These are phyloP conservation scores for Conticribra weissflogii DNA, from an alignment of 108 stramenopile genomes.

Conservation along the genomic window DNA sequence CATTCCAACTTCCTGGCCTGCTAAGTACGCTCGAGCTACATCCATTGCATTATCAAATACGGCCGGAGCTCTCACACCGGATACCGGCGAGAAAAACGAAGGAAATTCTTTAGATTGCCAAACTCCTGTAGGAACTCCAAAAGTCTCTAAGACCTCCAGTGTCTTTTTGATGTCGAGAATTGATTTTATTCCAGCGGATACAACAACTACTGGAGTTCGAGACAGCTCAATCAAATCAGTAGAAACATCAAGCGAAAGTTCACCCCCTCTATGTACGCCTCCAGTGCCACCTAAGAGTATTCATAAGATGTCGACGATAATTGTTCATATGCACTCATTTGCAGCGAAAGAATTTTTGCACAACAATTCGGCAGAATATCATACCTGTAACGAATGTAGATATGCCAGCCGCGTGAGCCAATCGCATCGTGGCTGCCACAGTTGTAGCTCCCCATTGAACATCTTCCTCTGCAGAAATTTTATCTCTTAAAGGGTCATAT, in stretches of 20 bases:
- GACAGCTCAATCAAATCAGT: slow-evolving; percentile 95
- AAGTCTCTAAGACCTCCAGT: slow-evolving; percentile 96
- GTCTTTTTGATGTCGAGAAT: slow-evolving; percentile 95
- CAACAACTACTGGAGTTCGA: slow-evolving; percentile 91
- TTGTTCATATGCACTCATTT: too few relatives aligned
- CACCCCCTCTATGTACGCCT: slow-evolving; percentile 93
- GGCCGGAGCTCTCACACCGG: slow-evolving; percentile 65
- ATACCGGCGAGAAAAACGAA: slow-evolving; percentile 94
- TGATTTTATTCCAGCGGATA: slow-evolving; percentile 97
- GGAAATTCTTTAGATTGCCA: slow-evolving; percentile 92
- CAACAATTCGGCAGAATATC: too few relatives aligned
- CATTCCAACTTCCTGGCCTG: slow-evolving; percentile 62
- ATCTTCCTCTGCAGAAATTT: slow-evolving; percentile 18
- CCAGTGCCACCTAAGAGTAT: slow-evolving; percentile 75
- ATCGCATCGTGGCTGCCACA: slow-evolving; percentile 91
- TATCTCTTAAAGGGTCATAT: slow-evolving; percentile 8
- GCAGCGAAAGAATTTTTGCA: too few relatives aligned
- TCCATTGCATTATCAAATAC: slow-evolving; percentile 71
- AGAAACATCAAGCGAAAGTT: slow-evolving; percentile 87
- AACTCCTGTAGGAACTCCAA: slow-evolving; percentile 86
- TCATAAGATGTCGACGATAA: background rate
- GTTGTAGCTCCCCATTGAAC: slow-evolving; percentile 88
- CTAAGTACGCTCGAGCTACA: slow-evolving; percentile 73
- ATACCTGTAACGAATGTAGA: slow-evolving; percentile 88
- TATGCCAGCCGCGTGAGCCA: slow-evolving; percentile 91